Base-by-base conservation (phyloP, 2,329 filamentous ascomycete genomes). In the Colletotrichum euphorbiae region DNA sequence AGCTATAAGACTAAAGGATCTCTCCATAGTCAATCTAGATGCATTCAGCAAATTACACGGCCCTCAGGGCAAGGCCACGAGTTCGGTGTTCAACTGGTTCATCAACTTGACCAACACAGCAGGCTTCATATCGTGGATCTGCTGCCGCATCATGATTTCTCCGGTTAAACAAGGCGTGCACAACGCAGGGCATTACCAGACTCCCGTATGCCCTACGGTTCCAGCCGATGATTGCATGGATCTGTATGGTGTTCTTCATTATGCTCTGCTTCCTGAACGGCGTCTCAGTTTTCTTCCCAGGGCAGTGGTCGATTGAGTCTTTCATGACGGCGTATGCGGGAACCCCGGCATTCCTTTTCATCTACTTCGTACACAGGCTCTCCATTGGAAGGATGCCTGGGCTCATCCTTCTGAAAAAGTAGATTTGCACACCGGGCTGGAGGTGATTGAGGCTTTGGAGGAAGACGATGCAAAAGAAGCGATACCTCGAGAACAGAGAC, bases 311-410 rank as follows among this genome's bases (percentile, higher is more conserved):
- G 15, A 81, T 82, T 0, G 81, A 79, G 19, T 81, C 76, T 52
- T 91, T 91, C 74, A 79, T 90, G n/a, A 90, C 88, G 0, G 83
- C 87, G 0, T 91, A 91, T 72, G 83, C 90, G 19, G 88, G 88
- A 6, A 85, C 91, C 54, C 87, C 87, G 0, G 83, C 88, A 13
- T 91, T 91, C 73, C 71, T 86, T 17, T 67, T 78, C 3, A 80
- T 90, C 55, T n/a, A 76, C 83, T 45, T 79, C 78, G 68, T 76
- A 77, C 55, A 78, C 79, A 77, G 60, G 62, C 64, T 1, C 33
- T 66, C 19, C 59, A 70, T 4, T 46, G 67, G n/a, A 73, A 71
- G 0, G 86, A 89, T 67, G 80, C 80, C 6, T 89, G 87, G 87
- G 79, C 80, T 19, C 81, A 82, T 73, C 71, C 75, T n/a, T 77